These are phyloP conservation scores for Thalassiosira profunda DNA, from an alignment of 108 stramenopile species.

Conservation along the genomic window DNA sequence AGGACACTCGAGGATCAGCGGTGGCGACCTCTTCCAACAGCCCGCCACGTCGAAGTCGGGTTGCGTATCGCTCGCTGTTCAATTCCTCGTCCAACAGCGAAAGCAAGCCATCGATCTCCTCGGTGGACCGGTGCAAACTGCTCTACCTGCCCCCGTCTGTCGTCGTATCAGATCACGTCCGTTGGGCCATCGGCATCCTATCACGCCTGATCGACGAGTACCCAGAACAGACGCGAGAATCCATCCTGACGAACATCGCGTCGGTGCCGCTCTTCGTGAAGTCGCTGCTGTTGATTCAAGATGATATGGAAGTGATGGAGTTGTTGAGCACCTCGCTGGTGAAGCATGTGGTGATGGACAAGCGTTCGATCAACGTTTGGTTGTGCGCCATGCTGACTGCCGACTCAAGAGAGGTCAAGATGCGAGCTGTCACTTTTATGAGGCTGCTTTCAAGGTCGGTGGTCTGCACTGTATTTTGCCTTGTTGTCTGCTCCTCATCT, in stretches of 20 bases:
- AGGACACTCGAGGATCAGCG: too few species aligned
- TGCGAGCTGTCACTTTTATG: slow-evolving; percentile 37
- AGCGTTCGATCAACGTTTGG: slow-evolving; percentile 51
- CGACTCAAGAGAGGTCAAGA: slow-evolving; percentile 36
- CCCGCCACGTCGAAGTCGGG: too few species aligned
- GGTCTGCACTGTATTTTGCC: neutral
- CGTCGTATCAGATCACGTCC: slow-evolving; percentile 18
- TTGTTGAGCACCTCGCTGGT: slow-evolving; percentile 25
- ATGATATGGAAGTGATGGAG: slow-evolving; percentile 16
- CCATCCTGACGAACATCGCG: slow-evolving; percentile 44
- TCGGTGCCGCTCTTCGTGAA: slow-evolving; percentile 48
- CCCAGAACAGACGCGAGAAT: slow-evolving; percentile 38
- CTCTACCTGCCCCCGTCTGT: slow-evolving; percentile 27
- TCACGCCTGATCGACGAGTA: slow-evolving; percentile 44
- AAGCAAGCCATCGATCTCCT: slow-evolving; percentile 4
- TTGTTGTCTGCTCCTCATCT: neutral
- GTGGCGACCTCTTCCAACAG: too few species aligned
- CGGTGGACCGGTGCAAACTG: slow-evolving; percentile 13
- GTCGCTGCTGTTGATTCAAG: slow-evolving; percentile 26
- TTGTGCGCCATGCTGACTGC: slow-evolving; percentile 44
- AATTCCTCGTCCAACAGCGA: slow-evolving; percentile 1
- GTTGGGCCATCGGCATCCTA: slow-evolving; percentile 35
- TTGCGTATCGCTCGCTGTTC: slow-evolving; percentile 8
- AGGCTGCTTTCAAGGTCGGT: slow-evolving; percentile 35
- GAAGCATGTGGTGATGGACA: slow-evolving; percentile 31